phyloP scores from a whole-genome alignment of 257 asterid species.

The Solanum habrochaites region DNA sequence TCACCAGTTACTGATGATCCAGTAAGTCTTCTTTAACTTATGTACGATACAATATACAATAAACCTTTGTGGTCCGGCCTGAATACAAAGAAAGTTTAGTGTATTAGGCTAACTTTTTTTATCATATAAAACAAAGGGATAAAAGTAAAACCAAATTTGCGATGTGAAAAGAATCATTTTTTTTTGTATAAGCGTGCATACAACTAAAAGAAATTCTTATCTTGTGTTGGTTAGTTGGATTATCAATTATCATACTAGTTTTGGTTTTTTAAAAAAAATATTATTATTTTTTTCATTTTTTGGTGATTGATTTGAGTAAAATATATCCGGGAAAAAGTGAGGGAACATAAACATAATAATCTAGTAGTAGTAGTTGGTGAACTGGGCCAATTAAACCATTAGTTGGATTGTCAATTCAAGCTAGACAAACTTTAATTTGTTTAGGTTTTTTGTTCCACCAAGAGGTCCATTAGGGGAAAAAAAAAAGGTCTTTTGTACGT shows the following conservation, averaged over 20 bases:
- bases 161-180: not conserved
- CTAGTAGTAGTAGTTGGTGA: not conserved
- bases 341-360: not conserved
- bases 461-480: not conserved
- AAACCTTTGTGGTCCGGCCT: not conserved
- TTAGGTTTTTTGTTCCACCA: not conserved
- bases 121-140: not conserved
- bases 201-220: not conserved
- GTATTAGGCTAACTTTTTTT: too few species aligned
- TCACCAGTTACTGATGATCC: constrained; percentile 95
- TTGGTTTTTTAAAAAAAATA: not conserved
- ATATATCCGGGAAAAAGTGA: not conserved
- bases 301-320: not conserved
- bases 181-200: not conserved
- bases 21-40: constrained; percentile 22
- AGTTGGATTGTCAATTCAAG: not conserved
- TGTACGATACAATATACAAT: not conserved
- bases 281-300: not conserved
- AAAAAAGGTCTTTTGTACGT: not conserved
- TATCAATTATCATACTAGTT: not conserved
- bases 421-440: not conserved
- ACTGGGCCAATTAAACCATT: not conserved
- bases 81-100: not conserved
- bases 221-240: not conserved
- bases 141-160: not conserved